phyloP scores from a whole-genome alignment of 495 filamentous ascomycete species.

The Tuber aestivum region DNA sequence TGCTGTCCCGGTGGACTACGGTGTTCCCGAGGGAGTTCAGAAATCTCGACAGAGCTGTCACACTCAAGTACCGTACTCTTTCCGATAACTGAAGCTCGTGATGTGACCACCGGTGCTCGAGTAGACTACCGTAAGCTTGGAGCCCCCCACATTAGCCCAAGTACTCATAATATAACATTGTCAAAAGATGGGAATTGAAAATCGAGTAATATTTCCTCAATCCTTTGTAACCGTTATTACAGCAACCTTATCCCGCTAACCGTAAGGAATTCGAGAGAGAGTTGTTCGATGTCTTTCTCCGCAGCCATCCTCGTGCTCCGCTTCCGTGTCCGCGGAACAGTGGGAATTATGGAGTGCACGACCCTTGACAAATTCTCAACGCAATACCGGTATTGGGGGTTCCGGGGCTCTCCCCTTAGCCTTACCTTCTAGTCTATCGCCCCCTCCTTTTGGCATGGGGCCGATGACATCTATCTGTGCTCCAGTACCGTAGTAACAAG shows the following conservation, averaged over 20 bases:
- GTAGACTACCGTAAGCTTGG: neutral
- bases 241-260: neutral
- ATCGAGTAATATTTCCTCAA: neutral
- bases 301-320: neutral
- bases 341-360: neutral
- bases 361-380: neutral
- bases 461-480: neutral
- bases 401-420: neutral
- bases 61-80: neutral
- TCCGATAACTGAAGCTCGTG: neutral
- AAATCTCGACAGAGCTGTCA: neutral
- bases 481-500: neutral
- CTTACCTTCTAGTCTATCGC: neutral
- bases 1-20: neutral
- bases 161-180: neutral
- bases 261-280: neutral
- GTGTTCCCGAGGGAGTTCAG: neutral
- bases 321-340: neutral
- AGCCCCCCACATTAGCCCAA: neutral
- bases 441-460: neutral
- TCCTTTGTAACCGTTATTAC: conserved; percentile 1
- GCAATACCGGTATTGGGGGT: neutral
- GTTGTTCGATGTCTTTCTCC: neutral
- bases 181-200: neutral
- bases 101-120: neutral